Evolutionary conservation across 176 grass and related monocot species (phyloP).

Genomic region (Zoysia pacifica): DNA sequence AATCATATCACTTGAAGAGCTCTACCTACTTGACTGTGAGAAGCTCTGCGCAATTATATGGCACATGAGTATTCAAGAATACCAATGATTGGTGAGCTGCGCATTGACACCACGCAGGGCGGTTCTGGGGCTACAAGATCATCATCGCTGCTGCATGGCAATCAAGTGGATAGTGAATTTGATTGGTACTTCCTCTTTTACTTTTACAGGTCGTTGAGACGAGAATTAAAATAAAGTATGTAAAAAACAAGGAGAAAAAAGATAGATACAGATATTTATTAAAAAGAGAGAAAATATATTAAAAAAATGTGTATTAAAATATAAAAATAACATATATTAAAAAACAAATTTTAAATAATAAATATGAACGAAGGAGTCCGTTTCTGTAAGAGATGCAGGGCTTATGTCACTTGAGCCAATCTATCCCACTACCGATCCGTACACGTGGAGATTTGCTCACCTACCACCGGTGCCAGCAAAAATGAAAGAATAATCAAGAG

Average conservation of each 20-base stretch:
- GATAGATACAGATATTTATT: too few relatives aligned
- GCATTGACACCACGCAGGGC: neutral
- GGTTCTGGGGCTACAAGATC: neutral
- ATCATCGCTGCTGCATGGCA: neutral
- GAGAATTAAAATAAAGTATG: too few relatives aligned
- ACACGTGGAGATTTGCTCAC: conserved; percentile 20
- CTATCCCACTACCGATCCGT: neutral
- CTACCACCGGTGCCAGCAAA: neutral
- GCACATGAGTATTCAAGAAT: neutral
- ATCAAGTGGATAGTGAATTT: too few relatives aligned
- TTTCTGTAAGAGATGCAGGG: neutral
- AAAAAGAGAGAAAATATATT: too few relatives aligned
- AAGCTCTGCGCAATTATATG: neutral
- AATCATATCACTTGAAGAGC: neutral
- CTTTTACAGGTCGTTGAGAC: too few relatives aligned
- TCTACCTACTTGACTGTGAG: neutral
- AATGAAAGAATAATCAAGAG: neutral
- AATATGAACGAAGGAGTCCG: too few relatives aligned
- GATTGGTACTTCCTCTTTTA: neutral
- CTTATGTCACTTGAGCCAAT: neutral
- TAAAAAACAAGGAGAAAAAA: too few relatives aligned
- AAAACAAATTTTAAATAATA: too few relatives aligned
- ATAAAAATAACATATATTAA: too few relatives aligned
- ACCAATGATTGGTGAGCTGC: neutral
- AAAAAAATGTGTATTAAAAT: too few relatives aligned